Evolutionary conservation across 1,284 basidiomycete species (phyloP).

Genomic region (Trichosporon sp.): DNA sequence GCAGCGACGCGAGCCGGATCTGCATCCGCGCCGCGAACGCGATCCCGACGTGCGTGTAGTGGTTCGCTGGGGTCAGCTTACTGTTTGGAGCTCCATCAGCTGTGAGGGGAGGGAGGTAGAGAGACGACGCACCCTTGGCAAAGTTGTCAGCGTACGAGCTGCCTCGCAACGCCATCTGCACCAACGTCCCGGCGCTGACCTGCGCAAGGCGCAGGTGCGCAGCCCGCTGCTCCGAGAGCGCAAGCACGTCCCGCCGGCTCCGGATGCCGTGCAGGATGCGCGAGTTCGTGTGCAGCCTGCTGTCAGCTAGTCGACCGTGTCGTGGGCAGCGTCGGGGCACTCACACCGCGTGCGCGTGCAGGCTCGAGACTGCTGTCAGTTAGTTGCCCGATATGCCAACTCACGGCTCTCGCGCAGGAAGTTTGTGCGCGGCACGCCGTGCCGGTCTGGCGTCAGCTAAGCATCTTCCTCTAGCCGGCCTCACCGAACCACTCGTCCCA

Average conservation of each 20-base stretch:
- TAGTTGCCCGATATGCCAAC: background rate
- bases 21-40: constrained; percentile 42
- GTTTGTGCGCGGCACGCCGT: constrained; percentile 8
- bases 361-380: constrained; percentile 19
- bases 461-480: background rate
- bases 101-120: too few species aligned
- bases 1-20: constrained; percentile 37
- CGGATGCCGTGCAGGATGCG: constrained; percentile 33
- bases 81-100: too few species aligned
- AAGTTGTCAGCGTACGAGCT: constrained; percentile 30
- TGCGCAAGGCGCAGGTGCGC: constrained; percentile 28
- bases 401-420: constrained; percentile 18
- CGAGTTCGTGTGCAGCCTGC: constrained; percentile 29
- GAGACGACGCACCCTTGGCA: constrained; percentile 7
- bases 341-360: constrained; percentile 19
- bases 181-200: constrained; percentile 26
- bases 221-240: constrained; percentile 24
- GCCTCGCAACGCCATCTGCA: constrained; percentile 27
- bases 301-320: background rate
- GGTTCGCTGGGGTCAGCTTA: constrained; percentile 24
- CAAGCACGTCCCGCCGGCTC: constrained; percentile 26
- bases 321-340: background rate
- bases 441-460: constrained; percentile 6
- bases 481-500: constrained; percentile 42
- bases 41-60: constrained; percentile 36